Evolutionary conservation across 2,329 filamentous ascomycete species (phyloP).

Genomic region (Rutstroemia sp.): DNA sequence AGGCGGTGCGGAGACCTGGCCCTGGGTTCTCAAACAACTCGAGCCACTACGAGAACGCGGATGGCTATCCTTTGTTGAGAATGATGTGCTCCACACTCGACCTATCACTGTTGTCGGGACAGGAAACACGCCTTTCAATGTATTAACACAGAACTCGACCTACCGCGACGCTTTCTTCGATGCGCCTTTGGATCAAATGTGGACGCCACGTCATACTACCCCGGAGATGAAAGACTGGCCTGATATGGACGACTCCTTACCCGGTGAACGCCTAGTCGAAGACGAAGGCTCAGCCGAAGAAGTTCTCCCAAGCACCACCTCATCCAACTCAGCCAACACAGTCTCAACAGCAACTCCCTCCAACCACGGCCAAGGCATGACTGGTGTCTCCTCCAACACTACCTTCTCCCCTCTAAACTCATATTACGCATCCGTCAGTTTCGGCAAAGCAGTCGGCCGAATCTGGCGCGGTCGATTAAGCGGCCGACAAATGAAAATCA

Average conservation of each 20-base stretch:
- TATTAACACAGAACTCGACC: constrained; percentile 43
- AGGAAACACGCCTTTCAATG: constrained; percentile 53
- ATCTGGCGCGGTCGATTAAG: constrained; percentile 41
- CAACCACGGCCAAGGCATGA: constrained; percentile 35
- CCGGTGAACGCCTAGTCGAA: constrained; percentile 10
- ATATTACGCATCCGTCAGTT: constrained; percentile 57
- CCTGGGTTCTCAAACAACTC: constrained; percentile 46
- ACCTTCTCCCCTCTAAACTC: constrained; percentile 49
- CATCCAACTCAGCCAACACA: constrained; percentile 12
- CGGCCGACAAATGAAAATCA: constrained; percentile 34
- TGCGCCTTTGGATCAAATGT: constrained; percentile 46
- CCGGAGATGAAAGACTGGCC: constrained; percentile 9
- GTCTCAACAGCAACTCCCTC: background rate
- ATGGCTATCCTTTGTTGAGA: constrained; percentile 48
- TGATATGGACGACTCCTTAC: constrained; percentile 7
- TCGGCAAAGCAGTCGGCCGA: constrained; percentile 44
- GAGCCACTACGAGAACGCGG: constrained; percentile 49
- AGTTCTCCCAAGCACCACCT: background rate
- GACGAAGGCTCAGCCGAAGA: constrained; percentile 20
- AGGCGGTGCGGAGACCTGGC: constrained; percentile 42
- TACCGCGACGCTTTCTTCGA: constrained; percentile 60
- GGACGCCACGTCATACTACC: constrained; percentile 23
- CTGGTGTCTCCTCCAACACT: constrained; percentile 31
- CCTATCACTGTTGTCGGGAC: constrained; percentile 64
- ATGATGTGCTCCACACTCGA: constrained; percentile 42